Base-by-base conservation (phyloP, 495 filamentous ascomycete species). In the Bombardia bombarda region DNA sequence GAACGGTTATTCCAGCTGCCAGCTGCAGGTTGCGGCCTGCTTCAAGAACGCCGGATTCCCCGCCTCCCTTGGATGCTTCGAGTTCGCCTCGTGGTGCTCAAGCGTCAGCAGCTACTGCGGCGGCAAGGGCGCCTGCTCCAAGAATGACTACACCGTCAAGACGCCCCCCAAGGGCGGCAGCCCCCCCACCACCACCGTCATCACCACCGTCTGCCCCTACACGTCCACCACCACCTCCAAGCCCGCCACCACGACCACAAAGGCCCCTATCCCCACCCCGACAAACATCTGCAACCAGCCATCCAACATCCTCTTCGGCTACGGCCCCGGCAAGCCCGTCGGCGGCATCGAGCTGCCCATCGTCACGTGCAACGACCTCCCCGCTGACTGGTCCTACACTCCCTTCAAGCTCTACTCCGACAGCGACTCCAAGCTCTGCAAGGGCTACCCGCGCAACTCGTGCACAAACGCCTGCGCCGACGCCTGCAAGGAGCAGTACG, bases 351-450 rank as follows among this genome's bases (percentile, higher is more conserved):
- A 51, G 7, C 54, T 71, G 6, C 72, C 70, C 19, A 51, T 67
- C 32, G 56, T 75, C 7, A 74, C 68, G 13, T 75, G 72, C 62
- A 75, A 75, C 60, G 67, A 75, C 41, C 38, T 69, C 13, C 28
- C 37, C 19, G 33, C 35, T 12, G 65, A 70, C 40, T 72, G 49
- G 42, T 13, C 46, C 0, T 33, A 40, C 25, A 60, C 66, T 43
- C 58, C 57, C 26, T 72, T 72, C 62, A 75, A 75, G 56, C 50
- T 65, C 10, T 75, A 73, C 61, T 61, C 49, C 12, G 42, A 56
- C 38, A 23, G 54, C 13, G 56, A 70, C 24, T 53, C 50, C 32
- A 18, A 20, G 13, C 55, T 58, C 12, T 75, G 72, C 51, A 49
- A 51, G 19, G 53, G 53, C 14, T 75, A 70, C 46, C 23, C 40